Evolutionary conservation across 257 asterid species (phyloP).

Genomic region (Anisodus tanguticus): DNA sequence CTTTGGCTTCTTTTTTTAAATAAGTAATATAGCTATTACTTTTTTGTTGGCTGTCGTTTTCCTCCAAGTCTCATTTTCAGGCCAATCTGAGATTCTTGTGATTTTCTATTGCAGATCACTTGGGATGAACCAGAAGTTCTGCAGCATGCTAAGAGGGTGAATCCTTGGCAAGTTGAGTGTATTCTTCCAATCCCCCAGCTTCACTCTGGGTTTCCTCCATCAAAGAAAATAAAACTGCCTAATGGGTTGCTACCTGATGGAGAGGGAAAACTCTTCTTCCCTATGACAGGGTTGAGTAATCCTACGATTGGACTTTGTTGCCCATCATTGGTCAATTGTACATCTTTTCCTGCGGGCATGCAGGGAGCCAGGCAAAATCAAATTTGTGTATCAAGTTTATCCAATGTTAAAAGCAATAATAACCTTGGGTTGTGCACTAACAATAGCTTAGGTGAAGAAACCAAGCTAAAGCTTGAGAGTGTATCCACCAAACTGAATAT

Average conservation of each 20-base stretch:
- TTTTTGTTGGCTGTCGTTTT: neutral
- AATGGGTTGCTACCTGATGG: conserved; percentile 34
- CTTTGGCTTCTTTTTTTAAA: neutral
- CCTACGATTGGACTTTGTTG: conserved; percentile 29
- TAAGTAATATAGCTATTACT: neutral
- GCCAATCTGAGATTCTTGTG: conserved; percentile 2
- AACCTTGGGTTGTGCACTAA: conserved; percentile 28
- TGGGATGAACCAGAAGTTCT: conserved; percentile 60
- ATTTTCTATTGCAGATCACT: conserved; percentile 42
- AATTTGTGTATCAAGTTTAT: conserved; percentile 29
- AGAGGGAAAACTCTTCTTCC: conserved; percentile 22
- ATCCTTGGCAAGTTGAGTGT: conserved; percentile 68
- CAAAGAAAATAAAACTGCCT: conserved; percentile 45
- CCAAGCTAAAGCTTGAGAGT: conserved; percentile 15
- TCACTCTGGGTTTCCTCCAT: conserved; percentile 34
- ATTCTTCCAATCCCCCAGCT: conserved; percentile 29
- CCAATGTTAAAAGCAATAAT: conserved; percentile 23
- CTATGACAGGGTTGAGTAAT: conserved; percentile 29
- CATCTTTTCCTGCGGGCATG: conserved; percentile 51
- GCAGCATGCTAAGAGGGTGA: conserved; percentile 42
- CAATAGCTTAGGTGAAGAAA: conserved; percentile 20
- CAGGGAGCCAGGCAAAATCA: conserved; percentile 71
- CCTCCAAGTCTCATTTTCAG: conserved; percentile 8
- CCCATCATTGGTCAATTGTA: conserved; percentile 30
- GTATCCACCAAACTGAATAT: conserved; percentile 47